Conservation (phyloP, 306 rosid species). For the Astragalus membranaceus region DNA sequence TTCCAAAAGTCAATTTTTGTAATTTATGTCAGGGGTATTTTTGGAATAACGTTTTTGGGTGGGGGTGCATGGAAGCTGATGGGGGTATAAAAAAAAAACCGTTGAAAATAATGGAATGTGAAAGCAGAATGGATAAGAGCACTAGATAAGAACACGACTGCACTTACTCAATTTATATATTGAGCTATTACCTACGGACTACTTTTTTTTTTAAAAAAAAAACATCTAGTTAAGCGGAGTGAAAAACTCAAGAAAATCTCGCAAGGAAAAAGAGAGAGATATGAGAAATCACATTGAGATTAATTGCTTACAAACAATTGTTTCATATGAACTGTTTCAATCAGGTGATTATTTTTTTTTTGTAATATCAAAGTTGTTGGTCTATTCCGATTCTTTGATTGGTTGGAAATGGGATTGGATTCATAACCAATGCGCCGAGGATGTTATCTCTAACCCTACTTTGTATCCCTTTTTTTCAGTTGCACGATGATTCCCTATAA, state of each 20-base stretch:
- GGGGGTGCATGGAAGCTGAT: too few relatives aligned
- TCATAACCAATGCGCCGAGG: too few relatives aligned
- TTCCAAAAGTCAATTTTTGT: too few relatives aligned
- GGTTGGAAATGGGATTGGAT: too few relatives aligned
- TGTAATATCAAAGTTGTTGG: too few relatives aligned
- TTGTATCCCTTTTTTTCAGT: too few relatives aligned
- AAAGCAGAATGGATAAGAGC: neutral
- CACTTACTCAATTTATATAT: neutral
- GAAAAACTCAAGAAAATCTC: neutral
- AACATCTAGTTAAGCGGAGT: neutral
- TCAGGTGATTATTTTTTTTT: neutral
- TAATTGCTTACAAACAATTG: neutral
- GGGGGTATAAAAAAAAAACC: too few relatives aligned
- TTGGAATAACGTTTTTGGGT: too few relatives aligned
- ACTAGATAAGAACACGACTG: neutral
- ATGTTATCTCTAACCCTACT: too few relatives aligned
- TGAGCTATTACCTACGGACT: constrained; percentile 10
- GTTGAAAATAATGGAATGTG: neutral
- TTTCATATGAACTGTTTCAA: neutral
- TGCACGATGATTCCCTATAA: too few relatives aligned
- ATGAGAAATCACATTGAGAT: neutral
- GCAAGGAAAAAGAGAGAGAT: neutral
- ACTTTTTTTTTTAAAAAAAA: neutral
- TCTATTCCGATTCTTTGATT: too few relatives aligned
- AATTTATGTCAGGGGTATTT: too few relatives aligned